A percentile compares a stretch with the other conserved stretches of the same genome.
These are phyloP conservation scores for Areca catechu DNA, from an alignment of 176 grass and related monocot genomes.

Conservation along the genomic window DNA sequence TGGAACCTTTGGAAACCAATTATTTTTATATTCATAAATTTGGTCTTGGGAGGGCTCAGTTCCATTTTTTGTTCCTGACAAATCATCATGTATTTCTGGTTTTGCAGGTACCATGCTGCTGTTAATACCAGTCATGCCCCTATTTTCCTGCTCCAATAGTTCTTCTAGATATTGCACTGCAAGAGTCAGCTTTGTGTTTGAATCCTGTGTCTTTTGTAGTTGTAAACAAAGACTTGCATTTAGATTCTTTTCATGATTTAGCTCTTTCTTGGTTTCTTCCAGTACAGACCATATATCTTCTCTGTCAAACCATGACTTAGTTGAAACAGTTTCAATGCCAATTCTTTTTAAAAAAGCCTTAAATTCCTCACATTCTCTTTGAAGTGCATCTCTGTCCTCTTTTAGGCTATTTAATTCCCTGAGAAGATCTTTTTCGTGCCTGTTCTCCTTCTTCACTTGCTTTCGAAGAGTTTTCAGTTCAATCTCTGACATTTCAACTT, in stretches of 20 bases:
- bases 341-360: constrained; percentile 29
- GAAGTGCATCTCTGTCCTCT: constrained; percentile 71
- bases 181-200: constrained; percentile 74
- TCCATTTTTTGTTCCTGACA: constrained; percentile 34
- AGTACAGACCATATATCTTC: constrained; percentile 53
- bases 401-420: constrained; percentile 56
- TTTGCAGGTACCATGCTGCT: constrained; percentile 15
- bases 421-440: constrained; percentile 64
- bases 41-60: constrained; percentile 34
- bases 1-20: constrained; percentile 34
- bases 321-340: constrained; percentile 26
- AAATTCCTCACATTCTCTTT: constrained; percentile 73
- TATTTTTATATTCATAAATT: constrained; percentile 33
- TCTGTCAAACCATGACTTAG: constrained; percentile 29
- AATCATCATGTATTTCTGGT: constrained; percentile 29
- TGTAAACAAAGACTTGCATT: constrained; percentile 63
- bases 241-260: constrained; percentile 72
- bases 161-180: constrained; percentile 91
- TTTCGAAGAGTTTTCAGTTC: constrained; percentile 85
- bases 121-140: constrained; percentile 29
- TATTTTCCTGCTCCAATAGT: constrained; percentile 62
- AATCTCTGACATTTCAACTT: constrained; percentile 72
- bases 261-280: constrained; percentile 75
- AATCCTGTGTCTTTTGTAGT: constrained; percentile 82
- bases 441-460: constrained; percentile 73